A percentile compares a stretch with the other conserved stretches of the same genome.
Conservation (phyloP, 1,139 yeast genomes). For the Hyphopichia wangnamkhiaoensis region DNA sequence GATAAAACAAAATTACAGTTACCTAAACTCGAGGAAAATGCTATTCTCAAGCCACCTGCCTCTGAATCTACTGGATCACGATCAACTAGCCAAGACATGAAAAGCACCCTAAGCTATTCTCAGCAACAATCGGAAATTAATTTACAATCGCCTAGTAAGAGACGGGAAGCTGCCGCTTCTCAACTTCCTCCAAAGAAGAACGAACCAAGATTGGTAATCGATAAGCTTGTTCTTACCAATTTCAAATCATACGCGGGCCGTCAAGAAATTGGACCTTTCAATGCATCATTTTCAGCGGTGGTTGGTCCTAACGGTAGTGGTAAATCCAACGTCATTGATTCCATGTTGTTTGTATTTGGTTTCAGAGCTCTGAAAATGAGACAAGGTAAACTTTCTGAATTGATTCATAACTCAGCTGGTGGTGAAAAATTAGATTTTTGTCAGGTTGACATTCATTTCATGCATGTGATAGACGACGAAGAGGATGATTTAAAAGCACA, state of each 20-base stretch:
- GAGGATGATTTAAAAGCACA: conserved; percentile 37
- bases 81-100: conserved; percentile 5
- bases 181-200: conserved; percentile 13
- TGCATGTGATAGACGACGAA: conserved; percentile 68
- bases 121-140: conserved; percentile 31
- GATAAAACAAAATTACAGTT: background rate
- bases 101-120: conserved; percentile 22
- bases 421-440: conserved; percentile 66
- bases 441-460: conserved; percentile 91
- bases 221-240: conserved; percentile 71
- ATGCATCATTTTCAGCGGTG: conserved; percentile 90
- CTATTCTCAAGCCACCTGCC: background rate
- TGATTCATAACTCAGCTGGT: conserved; percentile 84
- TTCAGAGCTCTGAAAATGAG: conserved; percentile 97
- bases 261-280: conserved; percentile 95
- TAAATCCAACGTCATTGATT: conserved; percentile 94
- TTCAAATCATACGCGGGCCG: conserved; percentile 96
- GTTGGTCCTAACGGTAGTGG: conserved; percentile 99
- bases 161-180: conserved; percentile 18
- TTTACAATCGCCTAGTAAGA: conserved; percentile 30
- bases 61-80: conserved; percentile 5
- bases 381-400: conserved; percentile 85
- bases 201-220: conserved; percentile 70
- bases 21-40: conserved; percentile 1
- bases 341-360: conserved; percentile 94